Base-by-base conservation (phyloP, 768 basidiomycete species). In the Lyophyllum shimeji region DNA sequence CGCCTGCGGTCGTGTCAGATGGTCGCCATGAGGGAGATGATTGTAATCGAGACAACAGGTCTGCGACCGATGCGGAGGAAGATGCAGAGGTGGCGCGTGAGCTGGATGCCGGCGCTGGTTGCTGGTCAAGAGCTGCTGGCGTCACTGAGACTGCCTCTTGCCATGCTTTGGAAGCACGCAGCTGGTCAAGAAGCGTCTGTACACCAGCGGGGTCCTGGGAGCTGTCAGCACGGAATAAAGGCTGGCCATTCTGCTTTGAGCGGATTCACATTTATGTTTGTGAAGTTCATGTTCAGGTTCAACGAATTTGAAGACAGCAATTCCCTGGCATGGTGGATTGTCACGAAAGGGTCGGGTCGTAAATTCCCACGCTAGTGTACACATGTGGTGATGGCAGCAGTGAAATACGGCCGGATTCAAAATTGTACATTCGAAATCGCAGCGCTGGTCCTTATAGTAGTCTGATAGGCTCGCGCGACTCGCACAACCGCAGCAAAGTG, bases 141-240 rank as follows among this genome's bases (percentile, higher is more conserved):
- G 43, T 33, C 15, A 56, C 29, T 39, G 55, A 23, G 7, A 61
- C 49, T 12, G 75, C 65, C 47, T 85, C 76, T 62, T 86, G 81
- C 89, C 87, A 92, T 21, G 84, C 87, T 62, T 82, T 77, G 3
- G 90, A 92, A 2, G 77, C 70, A 49, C 82, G 76, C 12, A 93
- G 74, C 59, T 82, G 82, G 51, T 91, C 87, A 17, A 94, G 79
- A 23, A 93, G 77, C 24, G 88, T 84, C 62, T 83, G 80, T 46
- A 94, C 78, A 44, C 80, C 82, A 57, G 75, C 75, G 46, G 85
- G 74, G 69, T 91, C 88, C 89, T 91, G 65, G 49, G 44, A 20
- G 47, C 43, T 27, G 47, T 60, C 21, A 63, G 60, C 46, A 46
- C 34, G 33, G 53, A 12, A 50, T n/a, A 31, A 47, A 49, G 17